phyloP scores from a whole-genome alignment of 768 basidiomycete genomes.

The Dictyophora rubrovolvata region DNA sequence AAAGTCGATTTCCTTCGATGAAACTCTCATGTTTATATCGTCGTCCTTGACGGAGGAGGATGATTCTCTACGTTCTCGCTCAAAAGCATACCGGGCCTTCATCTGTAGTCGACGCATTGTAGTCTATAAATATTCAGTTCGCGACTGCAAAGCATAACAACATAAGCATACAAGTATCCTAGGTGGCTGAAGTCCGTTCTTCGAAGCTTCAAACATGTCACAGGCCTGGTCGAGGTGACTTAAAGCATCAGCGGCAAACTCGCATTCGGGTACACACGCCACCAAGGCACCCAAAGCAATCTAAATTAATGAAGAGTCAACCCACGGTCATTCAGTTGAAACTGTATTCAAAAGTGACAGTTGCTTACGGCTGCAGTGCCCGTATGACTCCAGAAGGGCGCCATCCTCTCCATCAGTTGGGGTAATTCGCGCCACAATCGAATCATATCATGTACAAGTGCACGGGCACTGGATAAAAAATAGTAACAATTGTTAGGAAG shows the following conservation, averaged over 20 bases:
- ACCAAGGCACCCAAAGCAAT: conserved; percentile 4
- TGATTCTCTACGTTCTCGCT: background rate
- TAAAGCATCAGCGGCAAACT: conserved; percentile 1
- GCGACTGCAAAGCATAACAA: background rate
- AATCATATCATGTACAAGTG: conserved; percentile 1
- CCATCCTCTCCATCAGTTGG: conserved; percentile 2
- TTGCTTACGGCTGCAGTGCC: conserved; percentile 2
- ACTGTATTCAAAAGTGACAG: background rate
- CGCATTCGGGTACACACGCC: conserved; percentile 1
- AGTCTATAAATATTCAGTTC: background rate
- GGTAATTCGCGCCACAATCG: conserved; percentile 2
- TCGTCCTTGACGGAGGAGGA: background rate
- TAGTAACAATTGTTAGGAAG: background rate
- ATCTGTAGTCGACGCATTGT: background rate
- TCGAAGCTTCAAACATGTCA: conserved; percentile 3
- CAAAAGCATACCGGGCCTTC: conserved; percentile 5
- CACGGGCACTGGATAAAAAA: background rate
- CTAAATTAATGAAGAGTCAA: background rate
- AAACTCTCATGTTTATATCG: background rate
- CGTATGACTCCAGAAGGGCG: conserved; percentile 9
- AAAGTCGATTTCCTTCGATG: background rate
- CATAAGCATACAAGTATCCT: background rate
- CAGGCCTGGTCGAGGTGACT: conserved; percentile 1
- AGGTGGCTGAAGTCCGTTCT: conserved; percentile 1
- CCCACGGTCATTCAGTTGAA: background rate